Evolutionary conservation across 805 yeast genomes (phyloP).

Genomic region (Blastobotrys muscicola): DNA sequence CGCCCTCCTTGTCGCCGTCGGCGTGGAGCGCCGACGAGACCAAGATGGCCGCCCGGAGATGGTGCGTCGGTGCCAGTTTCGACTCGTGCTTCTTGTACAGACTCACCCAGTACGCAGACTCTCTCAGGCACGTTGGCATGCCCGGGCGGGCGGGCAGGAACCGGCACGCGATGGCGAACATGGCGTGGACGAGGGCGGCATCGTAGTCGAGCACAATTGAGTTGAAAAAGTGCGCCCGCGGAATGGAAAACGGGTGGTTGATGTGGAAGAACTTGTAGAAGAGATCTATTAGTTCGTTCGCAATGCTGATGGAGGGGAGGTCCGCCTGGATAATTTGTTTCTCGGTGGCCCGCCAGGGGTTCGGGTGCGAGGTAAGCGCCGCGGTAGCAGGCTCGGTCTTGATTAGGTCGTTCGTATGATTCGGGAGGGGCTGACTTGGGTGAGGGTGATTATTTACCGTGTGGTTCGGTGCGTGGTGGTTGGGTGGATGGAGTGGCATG

Average conservation of each 20-base stretch:
- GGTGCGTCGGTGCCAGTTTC: neutral
- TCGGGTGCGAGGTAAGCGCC: no score
- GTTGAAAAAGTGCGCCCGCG: conserved; percentile 2
- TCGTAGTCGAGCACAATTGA: neutral
- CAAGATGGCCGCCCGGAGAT: conserved; percentile 1
- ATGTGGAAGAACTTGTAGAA: conserved; percentile 2
- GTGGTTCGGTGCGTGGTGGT: no score
- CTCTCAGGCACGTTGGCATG: conserved; percentile 2
- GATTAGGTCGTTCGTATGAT: no score
- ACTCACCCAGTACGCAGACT: conserved; percentile 2
- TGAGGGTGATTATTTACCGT: no score
- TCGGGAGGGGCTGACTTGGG: no score
- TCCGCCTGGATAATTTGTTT: neutral
- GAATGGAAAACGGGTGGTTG: conserved; percentile 4
- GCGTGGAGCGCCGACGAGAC: neutral
- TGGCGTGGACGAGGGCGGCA: conserved; percentile 4
- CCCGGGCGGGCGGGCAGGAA: conserved; percentile 1
- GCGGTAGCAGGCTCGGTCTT: no score
- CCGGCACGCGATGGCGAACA: conserved; percentile 5
- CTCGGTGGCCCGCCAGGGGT: conserved; percentile 3
- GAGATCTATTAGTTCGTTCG: conserved; percentile 1
- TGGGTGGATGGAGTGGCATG: no score
- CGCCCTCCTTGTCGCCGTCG: neutral
- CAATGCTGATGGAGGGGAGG: conserved; percentile 1
- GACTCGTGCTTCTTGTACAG: neutral